phyloP scores from a whole-genome alignment of 345 rosid genomes.

The Microthlaspi erraticum region DNA sequence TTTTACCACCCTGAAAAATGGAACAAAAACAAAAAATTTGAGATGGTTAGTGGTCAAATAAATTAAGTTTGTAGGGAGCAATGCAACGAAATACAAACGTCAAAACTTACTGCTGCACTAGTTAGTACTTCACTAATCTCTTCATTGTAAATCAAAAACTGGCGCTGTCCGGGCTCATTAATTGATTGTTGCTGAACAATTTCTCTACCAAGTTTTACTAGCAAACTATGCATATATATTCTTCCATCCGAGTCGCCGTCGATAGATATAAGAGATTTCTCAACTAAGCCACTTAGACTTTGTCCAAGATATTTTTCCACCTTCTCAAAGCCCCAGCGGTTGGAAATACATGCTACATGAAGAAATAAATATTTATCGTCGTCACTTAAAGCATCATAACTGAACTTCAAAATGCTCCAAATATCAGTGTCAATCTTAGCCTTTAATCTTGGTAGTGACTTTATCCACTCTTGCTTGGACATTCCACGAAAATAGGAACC shows the following conservation, averaged over 20 bases:
- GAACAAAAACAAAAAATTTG: no score
- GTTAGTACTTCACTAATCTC: neutral
- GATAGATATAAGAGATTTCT: slow-evolving; percentile 1
- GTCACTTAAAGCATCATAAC: neutral
- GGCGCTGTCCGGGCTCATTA: neutral
- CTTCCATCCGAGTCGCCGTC: neutral
- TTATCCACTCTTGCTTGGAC: slow-evolving; percentile 1
- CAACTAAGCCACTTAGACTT: neutral
- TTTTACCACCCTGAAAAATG: neutral
- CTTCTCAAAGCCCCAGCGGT: neutral
- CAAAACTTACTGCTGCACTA: slow-evolving; percentile 2
- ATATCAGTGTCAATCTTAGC: neutral
- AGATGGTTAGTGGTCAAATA: neutral
- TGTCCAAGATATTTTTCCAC: neutral
- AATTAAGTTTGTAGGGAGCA: neutral
- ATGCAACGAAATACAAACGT: no score
- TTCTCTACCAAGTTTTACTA: neutral
- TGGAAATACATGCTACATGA: neutral
- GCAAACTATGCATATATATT: neutral
- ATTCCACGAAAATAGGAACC: slow-evolving; percentile 5
- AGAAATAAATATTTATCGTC: slow-evolving; percentile 12
- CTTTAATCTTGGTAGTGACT: neutral
- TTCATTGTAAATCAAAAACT: neutral
- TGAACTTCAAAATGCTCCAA: neutral
- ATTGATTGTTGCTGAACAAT: neutral